Evolutionary conservation across 2,329 filamentous ascomycete genomes (phyloP).

Genomic region (Polychaeton citri): DNA sequence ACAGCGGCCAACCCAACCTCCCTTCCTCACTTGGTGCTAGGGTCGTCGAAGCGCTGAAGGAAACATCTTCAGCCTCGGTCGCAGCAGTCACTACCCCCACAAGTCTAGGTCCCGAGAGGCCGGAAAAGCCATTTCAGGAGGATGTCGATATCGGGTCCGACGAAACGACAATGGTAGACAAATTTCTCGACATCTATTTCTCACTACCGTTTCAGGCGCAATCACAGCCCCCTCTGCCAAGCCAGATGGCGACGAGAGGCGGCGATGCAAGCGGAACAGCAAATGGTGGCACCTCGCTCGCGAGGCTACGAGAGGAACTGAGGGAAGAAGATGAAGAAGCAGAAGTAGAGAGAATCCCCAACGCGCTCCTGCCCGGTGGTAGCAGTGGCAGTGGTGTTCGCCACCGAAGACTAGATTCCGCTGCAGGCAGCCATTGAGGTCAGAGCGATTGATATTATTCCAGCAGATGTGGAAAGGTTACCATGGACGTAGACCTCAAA

Average conservation of each 20-base stretch:
- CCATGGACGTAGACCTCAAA: too few relatives aligned
- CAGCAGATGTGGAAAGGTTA: too few relatives aligned
- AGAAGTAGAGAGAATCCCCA: neutral
- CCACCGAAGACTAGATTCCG: too few relatives aligned
- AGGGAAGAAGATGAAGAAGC: neutral
- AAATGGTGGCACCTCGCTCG: neutral
- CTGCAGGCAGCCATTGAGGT: too few relatives aligned
- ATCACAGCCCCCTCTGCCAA: neutral
- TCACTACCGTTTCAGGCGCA: neutral
- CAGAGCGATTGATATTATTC: too few relatives aligned
- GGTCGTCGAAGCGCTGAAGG: too few relatives aligned
- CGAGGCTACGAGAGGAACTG: neutral
- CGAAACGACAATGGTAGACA: neutral
- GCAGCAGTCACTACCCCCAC: too few relatives aligned
- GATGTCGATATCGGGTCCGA: neutral
- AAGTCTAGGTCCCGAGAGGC: neutral
- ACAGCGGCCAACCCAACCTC: too few relatives aligned
- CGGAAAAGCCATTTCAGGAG: neutral
- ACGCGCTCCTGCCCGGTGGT: neutral
- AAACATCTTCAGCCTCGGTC: too few relatives aligned
- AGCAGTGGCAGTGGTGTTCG: neutral
- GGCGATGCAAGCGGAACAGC: too few relatives aligned
- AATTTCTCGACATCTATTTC: neutral
- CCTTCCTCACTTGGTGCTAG: too few relatives aligned
- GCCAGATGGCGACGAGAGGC: too few relatives aligned